These are phyloP conservation scores for Fusarium anguioides DNA, from an alignment of 2,329 filamentous ascomycete species.

Conservation along the genomic window DNA sequence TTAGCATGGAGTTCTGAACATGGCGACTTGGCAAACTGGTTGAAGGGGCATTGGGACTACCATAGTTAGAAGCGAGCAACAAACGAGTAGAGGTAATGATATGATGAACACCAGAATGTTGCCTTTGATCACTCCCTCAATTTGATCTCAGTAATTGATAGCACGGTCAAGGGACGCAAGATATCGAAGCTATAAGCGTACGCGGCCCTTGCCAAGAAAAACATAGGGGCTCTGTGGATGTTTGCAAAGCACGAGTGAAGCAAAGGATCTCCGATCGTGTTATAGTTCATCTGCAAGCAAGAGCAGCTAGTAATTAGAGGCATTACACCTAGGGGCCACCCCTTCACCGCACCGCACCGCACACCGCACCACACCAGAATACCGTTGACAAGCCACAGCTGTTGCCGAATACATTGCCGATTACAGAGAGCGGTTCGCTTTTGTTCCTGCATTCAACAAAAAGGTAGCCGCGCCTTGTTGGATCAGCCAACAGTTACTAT, in stretches of 20 bases:
- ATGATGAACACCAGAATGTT: not conserved
- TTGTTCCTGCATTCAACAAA: not conserved
- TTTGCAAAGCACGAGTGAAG: not conserved
- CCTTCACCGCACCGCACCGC: not conserved
- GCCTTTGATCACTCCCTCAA: not conserved
- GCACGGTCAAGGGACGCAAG: not conserved
- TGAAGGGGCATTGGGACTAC: not conserved
- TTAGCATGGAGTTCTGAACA: constrained; percentile 26
- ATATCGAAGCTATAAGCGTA: not conserved
- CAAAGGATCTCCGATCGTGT: not conserved
- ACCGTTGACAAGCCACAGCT: constrained; percentile 11
- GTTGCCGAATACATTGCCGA: constrained; percentile 1
- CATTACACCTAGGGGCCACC: not conserved
- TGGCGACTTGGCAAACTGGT: not conserved
- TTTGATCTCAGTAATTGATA: not conserved
- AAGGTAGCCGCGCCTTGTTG: not conserved
- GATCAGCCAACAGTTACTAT: not conserved
- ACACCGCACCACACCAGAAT: not conserved
- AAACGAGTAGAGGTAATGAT: constrained; percentile 1
- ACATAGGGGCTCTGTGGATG: not conserved
- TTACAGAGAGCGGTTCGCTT: not conserved
- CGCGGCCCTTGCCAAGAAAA: not conserved
- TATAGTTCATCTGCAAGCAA: not conserved
- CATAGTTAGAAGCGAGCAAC: not conserved
- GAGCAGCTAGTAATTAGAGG: not conserved